These are phyloP conservation scores for Aphanomyces invadans DNA, from an alignment of 352 stramenopile species.

Conservation along the genomic window DNA sequence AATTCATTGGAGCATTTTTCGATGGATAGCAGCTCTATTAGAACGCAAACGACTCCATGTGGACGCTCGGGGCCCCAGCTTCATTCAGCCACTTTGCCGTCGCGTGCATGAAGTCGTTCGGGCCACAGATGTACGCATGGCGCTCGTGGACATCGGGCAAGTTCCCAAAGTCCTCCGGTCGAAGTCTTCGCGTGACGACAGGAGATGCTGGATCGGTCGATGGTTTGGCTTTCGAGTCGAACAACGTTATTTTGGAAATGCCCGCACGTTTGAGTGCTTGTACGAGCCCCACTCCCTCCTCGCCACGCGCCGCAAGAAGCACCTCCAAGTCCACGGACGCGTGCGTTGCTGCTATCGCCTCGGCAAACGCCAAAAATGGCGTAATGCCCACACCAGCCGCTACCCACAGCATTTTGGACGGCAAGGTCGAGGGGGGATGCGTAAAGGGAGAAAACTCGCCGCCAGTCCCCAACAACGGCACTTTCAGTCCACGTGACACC, in stretches of 20 bases:
- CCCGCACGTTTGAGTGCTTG: neutral
- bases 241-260: neutral
- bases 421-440: neutral
- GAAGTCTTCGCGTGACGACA: neutral
- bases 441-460: neutral
- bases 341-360: neutral
- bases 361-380: slow-evolving; percentile 21
- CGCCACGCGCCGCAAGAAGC: neutral
- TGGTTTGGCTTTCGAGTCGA: neutral
- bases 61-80: neutral
- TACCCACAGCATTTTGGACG: slow-evolving; percentile 21
- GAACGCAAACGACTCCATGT: slow-evolving; percentile 2
- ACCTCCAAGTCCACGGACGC: neutral
- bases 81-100: neutral
- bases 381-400: slow-evolving; percentile 20
- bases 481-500: neutral
- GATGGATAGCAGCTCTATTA: no score
- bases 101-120: neutral
- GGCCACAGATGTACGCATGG: neutral
- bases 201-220: neutral
- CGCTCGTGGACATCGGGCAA: neutral
- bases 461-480: neutral
- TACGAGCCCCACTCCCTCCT: neutral
- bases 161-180: neutral
- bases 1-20: no score